Evolutionary conservation across 2,329 filamentous ascomycete species (phyloP).

Genomic region (Diaporthe australafricana): DNA sequence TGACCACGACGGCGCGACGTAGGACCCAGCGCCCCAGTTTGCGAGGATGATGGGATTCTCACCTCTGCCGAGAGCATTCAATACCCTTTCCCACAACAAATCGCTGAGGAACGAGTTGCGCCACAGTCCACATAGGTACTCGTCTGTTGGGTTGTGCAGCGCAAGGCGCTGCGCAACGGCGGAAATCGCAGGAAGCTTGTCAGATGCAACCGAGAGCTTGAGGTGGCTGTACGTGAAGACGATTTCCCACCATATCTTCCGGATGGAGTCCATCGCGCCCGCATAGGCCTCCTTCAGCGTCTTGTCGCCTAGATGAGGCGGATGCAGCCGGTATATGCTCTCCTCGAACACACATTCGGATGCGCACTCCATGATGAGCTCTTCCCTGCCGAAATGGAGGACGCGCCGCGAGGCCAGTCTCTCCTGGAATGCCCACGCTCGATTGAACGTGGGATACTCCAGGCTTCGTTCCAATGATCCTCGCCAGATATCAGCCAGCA

Average conservation of each 20-base stretch:
- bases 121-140: slow-evolving; percentile 20
- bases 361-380: slow-evolving; percentile 23
- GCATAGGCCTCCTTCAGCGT: slow-evolving; percentile 1
- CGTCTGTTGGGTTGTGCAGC: background rate
- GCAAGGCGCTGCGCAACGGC: slow-evolving; percentile 5
- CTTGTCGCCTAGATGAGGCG: background rate
- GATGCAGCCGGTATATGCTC: background rate
- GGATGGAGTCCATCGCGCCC: background rate
- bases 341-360: background rate
- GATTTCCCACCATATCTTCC: background rate
- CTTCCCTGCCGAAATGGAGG: slow-evolving; percentile 10
- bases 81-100: slow-evolving; percentile 4
- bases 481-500: background rate
- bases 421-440: slow-evolving; percentile 25
- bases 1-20: slow-evolving; percentile 7
- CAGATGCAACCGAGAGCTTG: background rate
- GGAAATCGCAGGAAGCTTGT: slow-evolving; percentile 12
- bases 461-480: background rate
- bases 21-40: background rate
- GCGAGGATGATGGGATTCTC: background rate
- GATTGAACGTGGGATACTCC: background rate
- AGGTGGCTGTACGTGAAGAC: slow-evolving; percentile 5
- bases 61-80: background rate
- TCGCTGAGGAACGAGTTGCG: slow-evolving; percentile 4
- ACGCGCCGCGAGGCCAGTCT: slow-evolving; percentile 19